phyloP scores from a whole-genome alignment of 73 alveolate genomes.

The Blepharisma japonicum region DNA sequence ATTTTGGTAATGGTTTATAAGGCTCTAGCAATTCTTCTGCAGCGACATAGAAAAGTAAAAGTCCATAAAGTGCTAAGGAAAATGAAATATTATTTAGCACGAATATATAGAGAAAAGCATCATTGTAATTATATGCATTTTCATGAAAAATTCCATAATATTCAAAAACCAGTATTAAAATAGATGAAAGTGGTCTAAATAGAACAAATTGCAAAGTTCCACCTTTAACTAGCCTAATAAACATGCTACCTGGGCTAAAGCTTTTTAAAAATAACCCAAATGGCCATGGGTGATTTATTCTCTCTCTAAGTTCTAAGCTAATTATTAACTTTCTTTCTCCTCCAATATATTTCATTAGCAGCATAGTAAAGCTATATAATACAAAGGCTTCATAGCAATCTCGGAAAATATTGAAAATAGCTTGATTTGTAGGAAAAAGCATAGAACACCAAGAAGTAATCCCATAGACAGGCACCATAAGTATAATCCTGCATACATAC shows the following conservation, averaged over 20 bases:
- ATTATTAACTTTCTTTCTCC: slow-evolving; percentile 47
- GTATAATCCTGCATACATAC: neutral
- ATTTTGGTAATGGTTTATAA: slow-evolving; percentile 56
- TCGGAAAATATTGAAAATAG: slow-evolving; percentile 36
- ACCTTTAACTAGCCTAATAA: slow-evolving; percentile 44
- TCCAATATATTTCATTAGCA: slow-evolving; percentile 51
- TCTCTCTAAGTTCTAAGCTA: slow-evolving; percentile 48
- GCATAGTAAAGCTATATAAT: slow-evolving; percentile 48
- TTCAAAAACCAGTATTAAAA: slow-evolving; percentile 40
- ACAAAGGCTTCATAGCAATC: slow-evolving; percentile 65
- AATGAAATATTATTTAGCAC: slow-evolving; percentile 42
- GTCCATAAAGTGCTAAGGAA: slow-evolving; percentile 48
- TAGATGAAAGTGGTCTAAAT: slow-evolving; percentile 50
- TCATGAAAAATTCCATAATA: slow-evolving; percentile 44
- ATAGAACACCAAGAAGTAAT: slow-evolving; percentile 39
- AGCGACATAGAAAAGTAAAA: slow-evolving; percentile 57
- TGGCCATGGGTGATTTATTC: slow-evolving; percentile 64
- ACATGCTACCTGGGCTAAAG: slow-evolving; percentile 39
- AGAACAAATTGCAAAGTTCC: slow-evolving; percentile 61
- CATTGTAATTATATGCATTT: slow-evolving; percentile 30
- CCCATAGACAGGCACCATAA: slow-evolving; percentile 10
- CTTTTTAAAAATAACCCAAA: slow-evolving; percentile 36
- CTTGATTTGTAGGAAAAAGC: slow-evolving; percentile 33
- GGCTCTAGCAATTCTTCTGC: slow-evolving; percentile 57
- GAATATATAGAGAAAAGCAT: slow-evolving; percentile 45